Base-by-base conservation (phyloP, 2,329 filamentous ascomycete species). In the Botryotinia calthae region DNA sequence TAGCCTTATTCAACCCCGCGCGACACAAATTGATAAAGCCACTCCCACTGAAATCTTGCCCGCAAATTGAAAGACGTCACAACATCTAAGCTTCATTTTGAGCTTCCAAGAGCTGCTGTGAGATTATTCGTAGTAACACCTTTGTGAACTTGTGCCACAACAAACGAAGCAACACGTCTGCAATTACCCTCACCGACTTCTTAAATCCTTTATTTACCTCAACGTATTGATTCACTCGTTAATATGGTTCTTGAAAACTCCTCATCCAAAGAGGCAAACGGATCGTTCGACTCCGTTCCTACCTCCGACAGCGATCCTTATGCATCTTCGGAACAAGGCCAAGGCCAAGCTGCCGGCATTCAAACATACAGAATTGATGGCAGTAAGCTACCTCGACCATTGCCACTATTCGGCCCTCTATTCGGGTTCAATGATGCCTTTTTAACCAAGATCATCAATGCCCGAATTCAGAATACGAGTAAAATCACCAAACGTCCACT, bases 291-390 rank as follows among this genome's bases (percentile, higher is more conserved):
- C 46, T 68, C 61, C 28, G 71, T 74, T 59, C 79, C 79, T 44
- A 54, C 75, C 14, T 78, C 78, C 51, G 78, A 80, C 69, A 42
- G 61, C 65, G 79, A 81, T 68, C 75, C 78, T 14, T 80, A 80
- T 65, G 66, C 64, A 9, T n/a, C 72, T 31, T n/a, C 61, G n/a
- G 48, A 40, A 40, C 61, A 48, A 40, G 31, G 31, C 28, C 28
- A 63, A 40, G 42, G 42, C n/a, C 58, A 63, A 71, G 61, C 28
- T 44, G 20, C 44, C 31, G n/a, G 48, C 44, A 16, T 42, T 25
- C 20, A 37, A 28, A 22, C 20, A 25, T 74, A 68, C 63, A 42
- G 31, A 37, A 59, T 72, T 46, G 42, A 79, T 65, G 28, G 25
- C 9, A 67, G 66, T 22, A 74, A 71, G n/a, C 63, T 79, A n/a